These are phyloP conservation scores for Coniochaeta sp. DNA, from an alignment of 2,329 filamentous ascomycete genomes.

Conservation along the genomic window DNA sequence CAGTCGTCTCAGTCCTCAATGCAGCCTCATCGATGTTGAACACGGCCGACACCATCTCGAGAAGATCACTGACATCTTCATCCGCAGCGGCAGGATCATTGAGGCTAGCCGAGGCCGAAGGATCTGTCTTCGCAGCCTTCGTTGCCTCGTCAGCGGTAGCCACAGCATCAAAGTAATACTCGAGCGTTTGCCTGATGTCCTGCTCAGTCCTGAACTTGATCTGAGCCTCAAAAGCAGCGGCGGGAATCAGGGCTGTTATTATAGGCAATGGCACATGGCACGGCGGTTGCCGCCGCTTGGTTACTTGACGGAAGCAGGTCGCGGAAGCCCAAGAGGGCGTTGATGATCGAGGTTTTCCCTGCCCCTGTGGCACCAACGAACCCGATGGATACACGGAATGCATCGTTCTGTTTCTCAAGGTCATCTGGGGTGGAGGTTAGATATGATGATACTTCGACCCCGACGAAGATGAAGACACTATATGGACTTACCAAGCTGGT, in stretches of 20 bases:
- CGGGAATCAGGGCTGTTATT: conserved; percentile 14
- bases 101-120: not conserved
- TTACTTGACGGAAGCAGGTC: conserved; percentile 23
- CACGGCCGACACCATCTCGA: conserved; percentile 16
- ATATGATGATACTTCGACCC: not conserved
- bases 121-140: not conserved
- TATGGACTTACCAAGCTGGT: not conserved
- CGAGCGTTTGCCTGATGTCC: conserved; percentile 11
- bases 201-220: conserved; percentile 13
- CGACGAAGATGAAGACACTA: not conserved
- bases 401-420: not conserved
- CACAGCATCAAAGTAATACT: conserved; percentile 12
- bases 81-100: conserved; percentile 1
- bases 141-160: not conserved
- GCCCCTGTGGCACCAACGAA: conserved; percentile 18
- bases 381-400: conserved; percentile 15
- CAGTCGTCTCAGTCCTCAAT: conserved; percentile 4
- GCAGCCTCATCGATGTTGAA: conserved; percentile 12
- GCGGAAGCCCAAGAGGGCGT: conserved; percentile 13
- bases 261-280: conserved; percentile 17
- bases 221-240: conserved; percentile 12
- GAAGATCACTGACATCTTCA: conserved; percentile 7
- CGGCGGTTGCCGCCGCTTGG: conserved; percentile 20
- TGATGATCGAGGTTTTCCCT: conserved; percentile 19
- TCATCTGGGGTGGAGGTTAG: not conserved